Evolutionary conservation across 805 yeast genomes (phyloP), one percentile per base, ranked within the genome.

Genomic region (Tetrapisispora taiwanensis): DNA sequence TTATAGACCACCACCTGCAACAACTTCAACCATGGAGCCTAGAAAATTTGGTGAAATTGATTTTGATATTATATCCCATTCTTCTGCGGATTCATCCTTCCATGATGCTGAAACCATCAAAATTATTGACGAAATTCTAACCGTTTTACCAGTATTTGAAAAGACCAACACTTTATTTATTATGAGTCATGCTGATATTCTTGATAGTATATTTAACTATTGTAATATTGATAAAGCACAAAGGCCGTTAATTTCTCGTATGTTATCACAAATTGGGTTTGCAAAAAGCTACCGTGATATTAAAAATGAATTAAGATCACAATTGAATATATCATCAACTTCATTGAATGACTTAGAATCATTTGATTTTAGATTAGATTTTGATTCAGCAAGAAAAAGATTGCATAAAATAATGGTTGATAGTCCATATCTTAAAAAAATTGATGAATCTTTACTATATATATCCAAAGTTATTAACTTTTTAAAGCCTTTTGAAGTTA

Each of bases 91-190:
- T 37, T 59, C 74, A 9, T 67, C 78, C 1, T 73, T 75, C 37
- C 74, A 82, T 51, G 97, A 92, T 59, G 96, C 97, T 0, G 99
- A 92, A 56, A 77, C 90, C 46, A 68, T 92, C 39, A 84, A 84
- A 51, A 84, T 87, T 1, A 71, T 86, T 30, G 89, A 83, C 55
- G 95, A 89, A 52, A 70, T 88, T 4, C 60, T 85, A 2, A 59
- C 70, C 0, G 60, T 72, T 2, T 77, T 85, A 50, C 94, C 92
- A 1, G 81, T 84, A 36, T 79, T 84, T 54, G 73, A 74, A 36
- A 66, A 67, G 26, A 67, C 76, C 1, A 76, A 76, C 26, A 72
- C 82, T 0, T 62, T 72, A 15, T 72, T 90, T 44, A 71, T 82
- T 4, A 60, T 90, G 31, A 89, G 86, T 55, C 98, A 94, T 62